Base-by-base conservation (phyloP, 495 filamentous ascomycete species). In the Penicillium samsonianum region DNA sequence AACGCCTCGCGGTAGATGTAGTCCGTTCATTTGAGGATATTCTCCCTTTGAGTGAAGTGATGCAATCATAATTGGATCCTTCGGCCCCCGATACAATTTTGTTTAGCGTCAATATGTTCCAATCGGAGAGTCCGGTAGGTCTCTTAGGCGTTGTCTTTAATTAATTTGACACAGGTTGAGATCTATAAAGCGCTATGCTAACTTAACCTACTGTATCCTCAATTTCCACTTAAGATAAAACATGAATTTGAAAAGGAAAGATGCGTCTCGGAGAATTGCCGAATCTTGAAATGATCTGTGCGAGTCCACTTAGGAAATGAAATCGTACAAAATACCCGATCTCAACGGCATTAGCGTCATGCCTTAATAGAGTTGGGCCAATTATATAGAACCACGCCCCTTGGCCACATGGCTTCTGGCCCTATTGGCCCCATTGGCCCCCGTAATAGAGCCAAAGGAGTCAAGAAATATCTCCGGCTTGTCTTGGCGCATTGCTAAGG, bases 311-410 rank as follows among this genome's bases (percentile, higher is more conserved):
- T 9, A 26, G 20, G 31, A 26, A 54, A 10, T 28, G 31, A 37
- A 54, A 16, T 28, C 9, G 51, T 25, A 23, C 41, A 54, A 54
- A 54, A 54, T 54, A 54, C 41, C 51, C 51, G 41, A 54, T 37
- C 20, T 46, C 30, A 17, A 35, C n/a, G 37, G 28, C 42, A 33
- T 35, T 54, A 54, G 51, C 25, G 11, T 35, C 43, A 55, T 16
- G 53, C 53, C 53, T 46, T 23, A 22, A 19, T 38, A 28, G 11
- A 26, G 16, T 45, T 30, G 28, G 5, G 4, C 50, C 53, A 55
- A 38, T 55, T 11, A 20, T 14, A 55, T 3, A 2, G 2, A 37
- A 2, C 2, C 6, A 20, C 31, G 4, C 23, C 23, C 30, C 31
- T 30, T 55, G 16, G 26, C 42, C 31, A 55, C 31, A 55, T 38